phyloP scores from a whole-genome alignment of 768 basidiomycete genomes.

The Hygrophorus russula region DNA sequence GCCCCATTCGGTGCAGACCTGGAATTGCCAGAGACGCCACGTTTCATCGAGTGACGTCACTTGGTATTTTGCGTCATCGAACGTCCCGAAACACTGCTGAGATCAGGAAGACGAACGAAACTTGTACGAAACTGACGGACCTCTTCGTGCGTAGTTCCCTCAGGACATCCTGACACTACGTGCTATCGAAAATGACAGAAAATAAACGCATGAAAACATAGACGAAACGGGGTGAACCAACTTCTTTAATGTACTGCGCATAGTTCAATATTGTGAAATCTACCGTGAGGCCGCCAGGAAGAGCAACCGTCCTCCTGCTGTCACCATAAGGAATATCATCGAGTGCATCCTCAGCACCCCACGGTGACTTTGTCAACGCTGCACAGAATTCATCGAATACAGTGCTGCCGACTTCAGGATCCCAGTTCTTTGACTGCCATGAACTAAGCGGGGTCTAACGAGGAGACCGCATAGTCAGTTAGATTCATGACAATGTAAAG shows the following conservation, averaged over 20 bases:
- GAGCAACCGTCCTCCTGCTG: conserved; percentile 32
- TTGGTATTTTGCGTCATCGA: conserved; percentile 54
- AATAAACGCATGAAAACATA: background rate
- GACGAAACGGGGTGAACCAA: conserved; percentile 14
- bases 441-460: conserved; percentile 44
- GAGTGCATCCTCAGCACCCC: conserved; percentile 17
- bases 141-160: conserved; percentile 23
- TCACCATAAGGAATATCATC: conserved; percentile 36
- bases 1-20: conserved; percentile 93
- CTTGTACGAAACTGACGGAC: conserved; percentile 12
- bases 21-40: conserved; percentile 87
- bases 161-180: conserved; percentile 46
- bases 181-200: conserved; percentile 23
- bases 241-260: conserved; percentile 66
- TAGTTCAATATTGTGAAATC: conserved; percentile 62
- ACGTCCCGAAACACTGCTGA: conserved; percentile 77
- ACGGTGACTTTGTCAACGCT: conserved; percentile 35
- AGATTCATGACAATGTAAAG: conserved; percentile 12
- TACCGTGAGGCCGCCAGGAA: conserved; percentile 36
- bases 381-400: conserved; percentile 62
- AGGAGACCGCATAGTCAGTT: conserved; percentile 1
- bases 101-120: background rate
- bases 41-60: conserved; percentile 50
- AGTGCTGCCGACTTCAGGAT: conserved; percentile 53
- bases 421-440: conserved; percentile 89